Evolutionary conservation across 768 basidiomycete genomes (phyloP), one percentile per base, ranked within the genome.

Genomic region (Artomyces pyxidatus): DNA sequence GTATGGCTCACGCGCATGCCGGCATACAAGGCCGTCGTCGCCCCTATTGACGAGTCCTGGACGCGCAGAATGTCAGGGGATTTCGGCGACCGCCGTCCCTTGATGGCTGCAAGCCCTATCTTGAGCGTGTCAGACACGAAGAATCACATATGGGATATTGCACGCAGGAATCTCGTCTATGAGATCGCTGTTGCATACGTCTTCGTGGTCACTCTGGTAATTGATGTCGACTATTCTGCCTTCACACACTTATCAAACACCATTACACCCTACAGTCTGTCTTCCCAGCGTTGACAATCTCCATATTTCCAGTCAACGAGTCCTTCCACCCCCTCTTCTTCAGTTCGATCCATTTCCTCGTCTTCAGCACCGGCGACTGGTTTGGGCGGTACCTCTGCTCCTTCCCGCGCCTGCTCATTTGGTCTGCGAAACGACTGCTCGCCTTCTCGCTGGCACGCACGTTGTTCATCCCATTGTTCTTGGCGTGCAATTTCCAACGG

Each of bases 401-500:
- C 5, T 72, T 81, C 57, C 83, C 84, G 6, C 61, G 63, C 7
- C 64, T 92, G 19, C 64, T 82, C 27, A 68, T 91, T 45, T 91
- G 88, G 80, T 81, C 81, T 3, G 75, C 78, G 5, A 73, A 69
- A 21, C 74, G 74, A 28, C 74, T 94, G 32, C 62, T 90, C 14
- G 59, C 62, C 6, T 65, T 89, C 22, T 83, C 90, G 14, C 61
- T 86, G 37, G 64, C 78, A 3, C 81, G 93, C 47, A 85, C 83
- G 2, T 59, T 91, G 28, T 94, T 95, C 68, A 78, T 96, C 42
- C 90, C 90, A 26, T 59, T 93, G 37, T 85, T 95, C 65, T 73
- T 95, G n/a, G 71, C 85, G 66, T 95, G 92, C 73, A 96, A 96
- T 61, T 67, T 94, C 37, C 78, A 82, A 54, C 76, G 73, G 38